A percentile compares a stretch with the other conserved stretches of the same genome.
Evolutionary conservation across 106 monocot species (phyloP).

Genomic region (Vanilla planifolia): DNA sequence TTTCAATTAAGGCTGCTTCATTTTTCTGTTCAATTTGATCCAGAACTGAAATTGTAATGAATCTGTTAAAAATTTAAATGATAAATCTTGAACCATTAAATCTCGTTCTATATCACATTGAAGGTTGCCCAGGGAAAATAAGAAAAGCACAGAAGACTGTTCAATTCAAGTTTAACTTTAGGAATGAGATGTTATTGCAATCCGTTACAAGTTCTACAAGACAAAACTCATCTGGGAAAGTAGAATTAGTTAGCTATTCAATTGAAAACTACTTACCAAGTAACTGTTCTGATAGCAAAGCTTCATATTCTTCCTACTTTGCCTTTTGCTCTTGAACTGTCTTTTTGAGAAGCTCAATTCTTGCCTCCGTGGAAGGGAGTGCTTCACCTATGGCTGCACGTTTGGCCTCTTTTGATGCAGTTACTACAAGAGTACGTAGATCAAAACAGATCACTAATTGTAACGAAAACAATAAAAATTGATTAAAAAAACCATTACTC

Average conservation of each 20-base stretch:
- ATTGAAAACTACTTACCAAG: constrained; percentile 19
- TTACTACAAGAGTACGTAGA: constrained; percentile 26
- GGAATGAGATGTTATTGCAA: not conserved
- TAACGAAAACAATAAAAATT: too few relatives aligned
- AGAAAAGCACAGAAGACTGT: not conserved
- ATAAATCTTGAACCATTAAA: not conserved
- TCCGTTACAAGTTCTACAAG: not conserved
- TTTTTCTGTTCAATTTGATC: constrained; percentile 31
- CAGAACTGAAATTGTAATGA: constrained; percentile 18
- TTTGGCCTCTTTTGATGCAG: constrained; percentile 35
- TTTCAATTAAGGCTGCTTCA: constrained; percentile 23
- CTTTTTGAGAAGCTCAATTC: constrained; percentile 27
- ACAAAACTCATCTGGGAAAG: not conserved
- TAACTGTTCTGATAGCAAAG: constrained; percentile 32
- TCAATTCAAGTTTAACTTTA: not conserved
- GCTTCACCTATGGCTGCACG: constrained; percentile 14
- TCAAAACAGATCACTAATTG: not conserved
- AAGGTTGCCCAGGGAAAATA: not conserved
- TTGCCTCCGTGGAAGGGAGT: constrained; percentile 14
- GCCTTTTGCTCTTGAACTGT: constrained; percentile 23
- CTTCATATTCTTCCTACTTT: constrained; percentile 30
- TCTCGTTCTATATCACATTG: not conserved
- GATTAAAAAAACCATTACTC: too few relatives aligned
- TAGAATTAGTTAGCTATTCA: not conserved
- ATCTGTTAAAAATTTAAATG: not conserved